Evolutionary conservation across 805 yeast genomes (phyloP), one percentile per base, ranked within the genome.

Genomic region (Tetrapisispora fleetii): DNA sequence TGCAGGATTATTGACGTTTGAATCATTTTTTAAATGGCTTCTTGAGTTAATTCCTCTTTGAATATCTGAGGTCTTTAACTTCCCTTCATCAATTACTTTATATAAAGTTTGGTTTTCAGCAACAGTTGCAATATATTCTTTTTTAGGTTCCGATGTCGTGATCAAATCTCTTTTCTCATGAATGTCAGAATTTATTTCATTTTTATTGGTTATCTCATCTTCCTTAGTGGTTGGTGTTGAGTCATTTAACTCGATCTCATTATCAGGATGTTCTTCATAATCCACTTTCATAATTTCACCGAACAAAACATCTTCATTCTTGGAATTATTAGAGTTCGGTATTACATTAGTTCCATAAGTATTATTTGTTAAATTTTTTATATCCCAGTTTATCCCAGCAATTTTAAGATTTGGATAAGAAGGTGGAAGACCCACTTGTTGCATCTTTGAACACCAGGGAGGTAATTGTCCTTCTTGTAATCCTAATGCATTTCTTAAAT

Each of bases 401-500:
- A 86, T 75, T 33, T 72, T 67, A 62, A 87, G 67, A 37, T 76
- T 73, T 2, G 81, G 81, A 65, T 87, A 90, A 18, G 88, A 74
- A 0, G 96, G 96, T 0, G 98, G 96, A 27, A 84, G 79, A 0
- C 97, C 97, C 14, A 77, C 57, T 48, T 76, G 71, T 47, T 74
- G 74, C 85, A 90, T 82, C 36, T 76, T 75, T 2, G 72, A 63
- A 21, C 82, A 72, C 97, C 97, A 91, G 0, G 96, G 96, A 1
- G 89, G 88, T 6, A 81, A 74, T 5, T 59, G 62, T 1, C 71
- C 75, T 7, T 75, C 76, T 0, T 78, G 73, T 56, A 89, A 69
- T 0, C 85, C 89, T 55, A 91, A 66, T 0, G 95, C 96, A 1
- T 68, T 65, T 40, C 81, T 65, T n/a, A 91, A 70, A 19, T 74